phyloP scores from a whole-genome alignment of 1,139 yeast genomes.

The Suhomyces anneliseae region DNA sequence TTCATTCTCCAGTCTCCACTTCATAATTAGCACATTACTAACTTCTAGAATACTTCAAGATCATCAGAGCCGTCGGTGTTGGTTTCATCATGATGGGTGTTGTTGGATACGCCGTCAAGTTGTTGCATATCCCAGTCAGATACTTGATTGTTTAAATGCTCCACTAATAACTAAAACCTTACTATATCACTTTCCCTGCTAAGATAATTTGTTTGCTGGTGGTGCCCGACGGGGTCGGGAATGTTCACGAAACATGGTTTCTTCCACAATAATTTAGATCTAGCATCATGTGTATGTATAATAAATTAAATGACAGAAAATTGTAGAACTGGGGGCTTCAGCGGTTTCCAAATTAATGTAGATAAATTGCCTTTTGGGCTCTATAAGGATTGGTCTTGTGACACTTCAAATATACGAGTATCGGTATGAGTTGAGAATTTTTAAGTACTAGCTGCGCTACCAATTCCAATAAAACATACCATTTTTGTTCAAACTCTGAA shows the following conservation, averaged over 20 bases:
- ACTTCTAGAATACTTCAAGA: conserved; percentile 72
- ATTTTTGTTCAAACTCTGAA: too few relatives aligned
- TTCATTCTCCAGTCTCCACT: not conserved
- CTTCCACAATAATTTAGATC: not conserved
- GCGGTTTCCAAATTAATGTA: too few relatives aligned
- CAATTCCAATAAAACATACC: too few relatives aligned
- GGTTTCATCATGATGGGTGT: conserved; percentile 98
- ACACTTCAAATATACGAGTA: too few relatives aligned
- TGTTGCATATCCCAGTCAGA: conserved; percentile 95
- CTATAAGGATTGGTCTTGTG: too few relatives aligned
- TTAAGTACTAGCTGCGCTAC: too few relatives aligned
- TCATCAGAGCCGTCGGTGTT: conserved; percentile 92
- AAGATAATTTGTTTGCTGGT: not conserved
- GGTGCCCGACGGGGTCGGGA: not conserved
- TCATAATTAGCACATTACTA: conserved; percentile 19
- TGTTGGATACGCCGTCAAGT: conserved; percentile 93
- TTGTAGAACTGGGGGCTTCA: not conserved
- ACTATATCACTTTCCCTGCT: too few relatives aligned
- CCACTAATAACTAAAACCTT: too few relatives aligned
- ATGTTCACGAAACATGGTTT: too few relatives aligned
- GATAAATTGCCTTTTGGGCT: too few relatives aligned
- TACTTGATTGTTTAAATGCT: conserved; percentile 78
- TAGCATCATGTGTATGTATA: not conserved
- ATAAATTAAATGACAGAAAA: not conserved
- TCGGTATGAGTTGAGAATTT: too few relatives aligned